Base-by-base conservation (phyloP, 805 yeast genomes). In the Teunomyces panamensis region DNA sequence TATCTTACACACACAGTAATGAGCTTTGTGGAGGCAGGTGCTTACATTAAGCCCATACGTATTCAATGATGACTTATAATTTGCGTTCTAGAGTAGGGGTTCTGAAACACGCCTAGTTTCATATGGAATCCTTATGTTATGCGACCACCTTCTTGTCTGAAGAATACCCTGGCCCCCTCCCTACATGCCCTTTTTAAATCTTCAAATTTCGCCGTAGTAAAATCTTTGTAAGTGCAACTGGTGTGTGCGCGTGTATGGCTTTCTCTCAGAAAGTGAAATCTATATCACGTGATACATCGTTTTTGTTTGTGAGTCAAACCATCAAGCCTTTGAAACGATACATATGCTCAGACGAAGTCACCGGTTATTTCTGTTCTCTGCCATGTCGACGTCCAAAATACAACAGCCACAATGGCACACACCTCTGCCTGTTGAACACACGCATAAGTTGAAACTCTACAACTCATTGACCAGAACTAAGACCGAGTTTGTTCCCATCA, bases 401-500 rank as follows among this genome's bases (percentile, higher is more conserved):
- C 58, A 54, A 45, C 77, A 73, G 56, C 77, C 77, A 16, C 56
- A 61, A 48, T 72, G 77, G 77, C 54, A 47, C 48, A 44, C 37
- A 20, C 65, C 65, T 4, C 43, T 36, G 42, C 50, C 57, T 28
- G 62, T 68, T 2, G 39, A 48, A 1, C 39, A 43, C 3, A 48
- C 41, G n/a, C 46, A 51, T 24, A 69, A 71, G 7, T 74, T 91
- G 56, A 84, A 82, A 59, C 64, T 91, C 39, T 89, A 80, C 77
- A 91, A 91, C 71, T 80, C 96, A 4, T 75, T 92, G 56, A 92
- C 98, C 3, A 77, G 95, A 57, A 67, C 81, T 29, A 92, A 92
- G 62, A 87, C 81, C 33, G 85, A 75, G 48, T 92, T 94, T 58
- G 66, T 83, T n/a, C 95, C 98, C 2, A 68, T 74, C 48, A 69